Evolutionary conservation across 176 grass and related monocot genomes (phyloP).

Genomic region (Luzula sylvatica): DNA sequence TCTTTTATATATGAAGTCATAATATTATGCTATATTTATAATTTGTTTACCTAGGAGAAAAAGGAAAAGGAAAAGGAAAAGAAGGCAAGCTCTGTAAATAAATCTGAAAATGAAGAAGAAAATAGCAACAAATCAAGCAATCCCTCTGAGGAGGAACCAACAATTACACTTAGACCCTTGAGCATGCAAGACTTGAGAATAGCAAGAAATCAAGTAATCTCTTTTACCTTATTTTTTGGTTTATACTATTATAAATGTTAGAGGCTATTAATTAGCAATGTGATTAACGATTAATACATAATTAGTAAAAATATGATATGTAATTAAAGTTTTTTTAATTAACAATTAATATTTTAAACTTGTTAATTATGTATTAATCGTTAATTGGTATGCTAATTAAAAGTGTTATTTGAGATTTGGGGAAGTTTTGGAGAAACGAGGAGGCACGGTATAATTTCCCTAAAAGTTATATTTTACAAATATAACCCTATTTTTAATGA

Average conservation of each 20-base stretch:
- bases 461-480: background rate
- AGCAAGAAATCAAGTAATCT: slow-evolving; percentile 73
- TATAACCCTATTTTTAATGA: background rate
- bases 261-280: no score
- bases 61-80: slow-evolving; percentile 29
- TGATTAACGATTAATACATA: no score
- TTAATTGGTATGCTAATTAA: no score
- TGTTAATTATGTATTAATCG: no score
- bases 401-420: no score
- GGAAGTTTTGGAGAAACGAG: no score
- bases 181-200: slow-evolving; percentile 89
- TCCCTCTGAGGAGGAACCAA: slow-evolving; percentile 4
- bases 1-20: background rate
- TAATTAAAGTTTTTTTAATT: no score
- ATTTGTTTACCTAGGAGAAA: slow-evolving; percentile 16
- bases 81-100: background rate
- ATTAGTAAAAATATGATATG: no score
- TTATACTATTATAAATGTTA: no score
- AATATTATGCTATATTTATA: background rate
- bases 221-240: background rate
- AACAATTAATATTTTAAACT: no score
- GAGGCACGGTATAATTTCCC: no score
- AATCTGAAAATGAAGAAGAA: slow-evolving; percentile 19
- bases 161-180: slow-evolving; percentile 49
- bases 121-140: no score